Evolutionary conservation across 208 protist genomes (phyloP), one percentile per base, ranked within the genome.

Genomic region (Leishmania lainsoni): DNA sequence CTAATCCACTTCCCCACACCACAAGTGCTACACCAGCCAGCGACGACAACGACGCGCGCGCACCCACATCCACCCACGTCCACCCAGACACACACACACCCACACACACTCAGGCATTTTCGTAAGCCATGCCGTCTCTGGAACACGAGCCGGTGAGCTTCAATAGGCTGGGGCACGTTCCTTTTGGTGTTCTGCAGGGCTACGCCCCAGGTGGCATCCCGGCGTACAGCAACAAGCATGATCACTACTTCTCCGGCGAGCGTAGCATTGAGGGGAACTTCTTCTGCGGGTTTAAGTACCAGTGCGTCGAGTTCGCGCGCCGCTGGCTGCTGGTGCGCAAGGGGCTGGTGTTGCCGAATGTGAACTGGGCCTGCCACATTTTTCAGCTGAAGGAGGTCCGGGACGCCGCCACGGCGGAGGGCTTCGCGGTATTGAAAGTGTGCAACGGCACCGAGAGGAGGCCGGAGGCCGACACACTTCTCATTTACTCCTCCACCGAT

Each of bases 241-340:
- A 96, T 81, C 87, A 92, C 81, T 95, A 89, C 87, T 97, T 97
- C 84, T 95, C 92, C 1, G 94, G 89, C 22, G 92, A 96, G 83
- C 94, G 94, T 65, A 95, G 87, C 83, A 83, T 97, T 65, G 88
- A 94, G 73, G 87, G 79, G 48, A 86, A 90, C 79, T 68, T 97
- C 65, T 96, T 95, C 78, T 96, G 85, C 80, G 94, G 94, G 52
- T 97, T 93, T 82, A 96, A 96, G 86, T 97, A 96, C 78, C 94
- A 97, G 81, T 97, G 93, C 75, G 93, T 96, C 29, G 94, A 97
- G 84, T 97, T 96, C 69, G 94, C 93, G 16, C 94, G 94, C 26
- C 94, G 94, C 56, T 96, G 93, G 92, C 79, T 97, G 65, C 89
- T 90, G 80, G 86, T 94, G 84, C 87, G 89, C 52, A 97, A 97